phyloP scores from a whole-genome alignment of 1,139 yeast species.

The Suhomyces taliae region DNA sequence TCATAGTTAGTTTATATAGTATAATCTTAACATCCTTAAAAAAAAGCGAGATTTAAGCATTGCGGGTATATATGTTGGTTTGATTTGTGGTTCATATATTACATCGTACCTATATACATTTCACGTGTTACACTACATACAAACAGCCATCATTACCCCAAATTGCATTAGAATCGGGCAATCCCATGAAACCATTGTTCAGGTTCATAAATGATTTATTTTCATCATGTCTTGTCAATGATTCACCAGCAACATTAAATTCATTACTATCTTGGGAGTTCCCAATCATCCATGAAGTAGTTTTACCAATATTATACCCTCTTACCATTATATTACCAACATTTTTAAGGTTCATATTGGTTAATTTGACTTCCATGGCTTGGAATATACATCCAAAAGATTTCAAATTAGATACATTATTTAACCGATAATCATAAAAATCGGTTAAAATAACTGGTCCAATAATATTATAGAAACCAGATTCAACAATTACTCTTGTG shows the following conservation, averaged over 20 bases:
- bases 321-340: constrained; percentile 57
- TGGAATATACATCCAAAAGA: constrained; percentile 51
- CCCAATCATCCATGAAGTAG: constrained; percentile 20
- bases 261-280: constrained; percentile 9
- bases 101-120: constrained; percentile 6
- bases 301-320: constrained; percentile 67
- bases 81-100: background rate
- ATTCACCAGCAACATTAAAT: constrained; percentile 7
- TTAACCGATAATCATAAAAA: constrained; percentile 59
- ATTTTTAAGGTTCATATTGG: constrained; percentile 28
- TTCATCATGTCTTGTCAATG: constrained; percentile 11
- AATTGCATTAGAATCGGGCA: constrained; percentile 47
- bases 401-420: constrained; percentile 15
- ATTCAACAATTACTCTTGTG: constrained; percentile 54
- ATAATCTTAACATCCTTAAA: background rate
- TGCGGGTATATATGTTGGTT: background rate
- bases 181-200: constrained; percentile 64
- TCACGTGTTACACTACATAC: constrained; percentile 32
- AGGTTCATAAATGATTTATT: constrained; percentile 31
- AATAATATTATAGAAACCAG: constrained; percentile 44
- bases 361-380: constrained; percentile 49
- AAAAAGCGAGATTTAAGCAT: background rate
- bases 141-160: constrained; percentile 79
- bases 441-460: constrained; percentile 65
- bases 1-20: background rate